A percentile compares a stretch with the other conserved stretches of the same genome.
These are phyloP conservation scores for Arxiozyma slooffiae DNA, from an alignment of 1,139 yeast genomes.

Conservation along the genomic window DNA sequence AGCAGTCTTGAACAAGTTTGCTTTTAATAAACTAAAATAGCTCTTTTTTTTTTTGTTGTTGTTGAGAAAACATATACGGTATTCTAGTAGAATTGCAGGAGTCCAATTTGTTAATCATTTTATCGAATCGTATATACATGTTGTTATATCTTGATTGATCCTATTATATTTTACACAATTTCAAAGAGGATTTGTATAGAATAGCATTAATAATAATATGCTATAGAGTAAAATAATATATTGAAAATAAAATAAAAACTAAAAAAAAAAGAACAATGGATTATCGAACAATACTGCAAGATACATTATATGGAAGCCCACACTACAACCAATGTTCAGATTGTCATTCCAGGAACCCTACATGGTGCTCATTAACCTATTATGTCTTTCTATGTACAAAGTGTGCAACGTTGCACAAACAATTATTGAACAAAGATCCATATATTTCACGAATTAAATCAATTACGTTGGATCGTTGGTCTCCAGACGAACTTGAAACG, in stretches of 20 bases:
- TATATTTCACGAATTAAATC: conserved; percentile 9
- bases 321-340: conserved; percentile 9
- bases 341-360: conserved; percentile 7
- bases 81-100: too few relatives aligned
- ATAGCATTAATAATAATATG: too few relatives aligned
- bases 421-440: conserved; percentile 7
- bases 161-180: too few relatives aligned
- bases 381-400: conserved; percentile 10
- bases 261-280: not conserved
- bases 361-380: conserved; percentile 11
- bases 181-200: too few relatives aligned
- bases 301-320: conserved; percentile 3
- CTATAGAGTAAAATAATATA: not conserved
- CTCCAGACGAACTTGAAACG: conserved; percentile 5
- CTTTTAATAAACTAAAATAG: too few relatives aligned
- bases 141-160: too few relatives aligned
- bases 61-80: too few relatives aligned
- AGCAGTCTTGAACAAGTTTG: not conserved
- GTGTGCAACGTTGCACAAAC: conserved; percentile 10
- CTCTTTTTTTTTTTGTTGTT: too few relatives aligned
- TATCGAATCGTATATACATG: too few relatives aligned
- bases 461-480: conserved; percentile 9
- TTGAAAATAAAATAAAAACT: too few relatives aligned
- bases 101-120: too few relatives aligned
- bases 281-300: conserved; percentile 5